Evolutionary conservation across 495 filamentous ascomycete genomes (phyloP).

Genomic region (Bombardia bombarda): DNA sequence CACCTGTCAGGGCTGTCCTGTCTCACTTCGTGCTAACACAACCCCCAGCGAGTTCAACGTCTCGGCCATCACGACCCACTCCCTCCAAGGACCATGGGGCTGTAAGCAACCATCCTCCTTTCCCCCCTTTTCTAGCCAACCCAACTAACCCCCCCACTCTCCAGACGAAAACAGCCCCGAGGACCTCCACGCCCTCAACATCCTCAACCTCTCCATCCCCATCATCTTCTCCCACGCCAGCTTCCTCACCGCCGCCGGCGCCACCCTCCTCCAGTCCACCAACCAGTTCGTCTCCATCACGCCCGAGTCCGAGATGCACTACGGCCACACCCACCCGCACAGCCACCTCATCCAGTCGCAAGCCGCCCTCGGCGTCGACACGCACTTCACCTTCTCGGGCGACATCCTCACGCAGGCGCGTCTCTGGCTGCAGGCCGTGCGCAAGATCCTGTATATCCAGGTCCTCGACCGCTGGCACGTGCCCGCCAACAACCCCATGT

Average conservation of each 20-base stretch:
- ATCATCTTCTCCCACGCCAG: slow-evolving; percentile 35
- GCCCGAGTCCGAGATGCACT: slow-evolving; percentile 38
- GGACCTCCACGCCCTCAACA: slow-evolving; percentile 18
- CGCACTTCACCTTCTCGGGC: slow-evolving; percentile 34
- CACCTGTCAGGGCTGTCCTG: too few species aligned
- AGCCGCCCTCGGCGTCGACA: slow-evolving; percentile 38
- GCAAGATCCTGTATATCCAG: slow-evolving; percentile 22
- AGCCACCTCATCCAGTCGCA: slow-evolving; percentile 32
- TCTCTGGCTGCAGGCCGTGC: slow-evolving; percentile 33
- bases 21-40: too few species aligned
- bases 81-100: slow-evolving; percentile 25
- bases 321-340: slow-evolving; percentile 30
- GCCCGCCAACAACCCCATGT: slow-evolving; percentile 32
- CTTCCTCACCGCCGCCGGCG: slow-evolving; percentile 21
- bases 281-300: slow-evolving; percentile 40
- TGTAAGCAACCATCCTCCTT: slow-evolving; percentile 9
- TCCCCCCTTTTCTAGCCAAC: neutral
- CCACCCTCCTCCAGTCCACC: slow-evolving; percentile 20
- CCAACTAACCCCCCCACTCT: neutral
- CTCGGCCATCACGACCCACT: slow-evolving; percentile 28
- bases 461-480: slow-evolving; percentile 30
- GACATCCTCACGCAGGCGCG: slow-evolving; percentile 39
- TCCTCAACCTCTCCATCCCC: slow-evolving; percentile 27
- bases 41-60: too few species aligned
- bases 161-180: slow-evolving; percentile 25